phyloP scores from a whole-genome alignment of 2,329 filamentous ascomycete genomes.

The Erysiphe pulchra region DNA sequence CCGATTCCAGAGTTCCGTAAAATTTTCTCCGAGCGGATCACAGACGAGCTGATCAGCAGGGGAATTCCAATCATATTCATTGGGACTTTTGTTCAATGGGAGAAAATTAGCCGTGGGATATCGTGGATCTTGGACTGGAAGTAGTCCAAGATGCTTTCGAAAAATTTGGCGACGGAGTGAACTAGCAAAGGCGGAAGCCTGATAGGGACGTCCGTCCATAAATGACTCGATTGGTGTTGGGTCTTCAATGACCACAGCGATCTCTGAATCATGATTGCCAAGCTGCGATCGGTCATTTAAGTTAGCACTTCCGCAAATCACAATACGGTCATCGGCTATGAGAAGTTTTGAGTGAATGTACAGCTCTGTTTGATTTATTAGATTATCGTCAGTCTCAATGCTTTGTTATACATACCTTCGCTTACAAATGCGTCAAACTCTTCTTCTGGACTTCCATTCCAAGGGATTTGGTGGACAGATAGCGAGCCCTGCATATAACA shows the following conservation, averaged over 20 bases:
- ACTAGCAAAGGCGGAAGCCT: constrained; percentile 49
- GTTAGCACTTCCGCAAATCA: constrained; percentile 50
- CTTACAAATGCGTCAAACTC: constrained; percentile 36
- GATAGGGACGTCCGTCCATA: constrained; percentile 50
- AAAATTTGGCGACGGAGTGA: constrained; percentile 67
- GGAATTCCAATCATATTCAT: constrained; percentile 49
- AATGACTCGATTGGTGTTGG: constrained; percentile 37
- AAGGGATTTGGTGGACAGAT: constrained; percentile 34
- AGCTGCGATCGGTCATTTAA: constrained; percentile 46
- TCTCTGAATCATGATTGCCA: constrained; percentile 64
- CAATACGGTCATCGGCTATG: constrained; percentile 59
- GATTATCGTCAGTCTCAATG: neutral
- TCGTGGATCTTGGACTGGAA: constrained; percentile 48
- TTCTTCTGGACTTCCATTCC: constrained; percentile 26
- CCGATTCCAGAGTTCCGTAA: constrained; percentile 44
- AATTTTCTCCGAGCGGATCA: constrained; percentile 45
- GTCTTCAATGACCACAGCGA: constrained; percentile 74
- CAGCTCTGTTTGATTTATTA: constrained; percentile 17
- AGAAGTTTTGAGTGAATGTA: constrained; percentile 43
- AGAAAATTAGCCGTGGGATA: constrained; percentile 33
- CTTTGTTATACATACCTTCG: constrained; percentile 15
- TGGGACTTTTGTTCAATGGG: constrained; percentile 42
- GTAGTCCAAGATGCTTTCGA: constrained; percentile 71
- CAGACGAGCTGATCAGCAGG: constrained; percentile 39
- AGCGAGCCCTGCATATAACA: constrained; percentile 65